These are phyloP conservation scores for Fraxinus sp. DNA, from an alignment of 305 asterid species.

Conservation along the genomic window DNA sequence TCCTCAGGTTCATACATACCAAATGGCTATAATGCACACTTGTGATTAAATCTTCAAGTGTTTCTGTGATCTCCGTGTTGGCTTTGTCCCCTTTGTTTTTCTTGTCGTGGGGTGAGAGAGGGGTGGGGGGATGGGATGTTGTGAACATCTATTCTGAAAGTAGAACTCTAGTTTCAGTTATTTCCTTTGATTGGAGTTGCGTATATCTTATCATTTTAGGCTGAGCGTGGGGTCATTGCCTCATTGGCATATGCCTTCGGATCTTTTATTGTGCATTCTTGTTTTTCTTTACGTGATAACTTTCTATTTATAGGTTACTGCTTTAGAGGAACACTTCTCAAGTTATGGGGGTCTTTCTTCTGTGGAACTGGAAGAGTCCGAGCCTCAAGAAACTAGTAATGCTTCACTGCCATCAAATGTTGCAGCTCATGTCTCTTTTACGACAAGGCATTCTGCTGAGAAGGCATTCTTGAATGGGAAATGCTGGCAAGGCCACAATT, in stretches of 20 bases:
- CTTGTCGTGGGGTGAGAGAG: background rate
- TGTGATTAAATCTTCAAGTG: background rate
- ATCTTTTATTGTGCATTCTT: background rate
- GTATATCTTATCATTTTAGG: background rate
- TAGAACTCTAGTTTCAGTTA: background rate
- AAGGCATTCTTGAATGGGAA: constrained; percentile 80
- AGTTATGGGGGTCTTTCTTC: constrained; percentile 70
- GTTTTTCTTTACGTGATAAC: constrained; percentile 7
- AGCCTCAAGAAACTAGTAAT: constrained; percentile 39
- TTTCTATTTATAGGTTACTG: constrained; percentile 52
- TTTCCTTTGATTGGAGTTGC: background rate
- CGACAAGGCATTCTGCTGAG: constrained; percentile 78
- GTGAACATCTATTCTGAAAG: background rate
- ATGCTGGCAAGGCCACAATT: constrained; percentile 75
- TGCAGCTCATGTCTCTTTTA: constrained; percentile 69
- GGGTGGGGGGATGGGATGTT: background rate
- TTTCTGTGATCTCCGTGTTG: background rate
- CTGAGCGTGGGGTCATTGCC: background rate
- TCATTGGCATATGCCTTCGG: background rate
- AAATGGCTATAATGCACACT: background rate
- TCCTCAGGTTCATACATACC: background rate
- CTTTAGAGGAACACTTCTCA: constrained; percentile 82
- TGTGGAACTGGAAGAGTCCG: constrained; percentile 64
- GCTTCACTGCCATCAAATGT: constrained; percentile 38
- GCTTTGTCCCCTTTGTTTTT: background rate